These are phyloP conservation scores for Physaria fendleri DNA, from an alignment of 345 rosid species.

Conservation along the genomic window DNA sequence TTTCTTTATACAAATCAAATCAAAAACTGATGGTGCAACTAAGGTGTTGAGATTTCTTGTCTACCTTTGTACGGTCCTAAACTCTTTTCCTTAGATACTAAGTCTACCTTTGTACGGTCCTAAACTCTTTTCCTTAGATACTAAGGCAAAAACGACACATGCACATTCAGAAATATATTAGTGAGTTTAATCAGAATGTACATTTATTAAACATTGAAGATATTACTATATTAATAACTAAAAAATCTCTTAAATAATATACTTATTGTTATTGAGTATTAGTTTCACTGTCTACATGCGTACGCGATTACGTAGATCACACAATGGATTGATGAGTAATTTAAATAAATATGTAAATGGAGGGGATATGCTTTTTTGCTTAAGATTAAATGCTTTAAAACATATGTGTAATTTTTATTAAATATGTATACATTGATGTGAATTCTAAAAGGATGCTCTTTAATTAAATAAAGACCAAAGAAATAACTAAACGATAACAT, in stretches of 20 bases:
- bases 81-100: slow-evolving; percentile 31
- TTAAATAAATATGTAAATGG: not conserved
- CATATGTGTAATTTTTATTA: not conserved
- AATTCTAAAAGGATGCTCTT: slow-evolving; percentile 9
- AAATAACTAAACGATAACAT: not conserved
- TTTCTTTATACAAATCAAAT: slow-evolving; percentile 24
- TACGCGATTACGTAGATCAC: not conserved
- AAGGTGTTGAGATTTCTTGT: slow-evolving; percentile 21
- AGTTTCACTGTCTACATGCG: no score
- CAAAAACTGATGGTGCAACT: slow-evolving; percentile 27
- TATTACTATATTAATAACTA: no score
- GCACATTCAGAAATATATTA: not conserved
- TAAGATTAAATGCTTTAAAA: not conserved
- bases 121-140: slow-evolving; percentile 23
- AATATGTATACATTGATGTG: not conserved
- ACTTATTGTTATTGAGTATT: no score
- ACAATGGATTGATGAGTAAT: not conserved
- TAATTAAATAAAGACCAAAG: slow-evolving; percentile 4
- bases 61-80: slow-evolving; percentile 22
- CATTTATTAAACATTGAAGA: not conserved
- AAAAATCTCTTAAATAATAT: no score
- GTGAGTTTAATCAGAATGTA: not conserved
- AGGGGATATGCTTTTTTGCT: slow-evolving; percentile 11
- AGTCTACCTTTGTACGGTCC: slow-evolving; percentile 26
- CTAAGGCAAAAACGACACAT: slow-evolving; percentile 20